Conservation (phyloP, 148 eudicot genomes). For the Camellia japonica region DNA sequence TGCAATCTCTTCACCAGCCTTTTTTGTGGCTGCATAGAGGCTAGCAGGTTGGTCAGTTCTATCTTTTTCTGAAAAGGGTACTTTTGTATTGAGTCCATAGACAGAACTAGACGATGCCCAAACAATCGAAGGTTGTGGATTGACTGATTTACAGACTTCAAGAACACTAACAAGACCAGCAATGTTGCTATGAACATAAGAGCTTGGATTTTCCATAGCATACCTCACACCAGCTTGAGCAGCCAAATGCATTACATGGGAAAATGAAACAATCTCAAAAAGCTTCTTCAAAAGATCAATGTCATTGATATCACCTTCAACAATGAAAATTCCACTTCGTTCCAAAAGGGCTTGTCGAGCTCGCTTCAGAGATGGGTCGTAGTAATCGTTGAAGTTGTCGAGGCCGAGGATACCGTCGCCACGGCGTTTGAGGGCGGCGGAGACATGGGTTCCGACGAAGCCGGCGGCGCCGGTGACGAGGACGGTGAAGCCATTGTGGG, state of each 20-base stretch:
- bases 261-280: conserved; percentile 59
- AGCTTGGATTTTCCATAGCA: conserved; percentile 80
- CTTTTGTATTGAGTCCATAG: conserved; percentile 72
- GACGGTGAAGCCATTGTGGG: conserved; percentile 60
- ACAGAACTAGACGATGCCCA: conserved; percentile 88
- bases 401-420: conserved; percentile 83
- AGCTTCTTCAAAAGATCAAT: conserved; percentile 46
- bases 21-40: conserved; percentile 79
- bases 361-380: conserved; percentile 65
- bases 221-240: conserved; percentile 86
- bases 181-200: conserved; percentile 78
- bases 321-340: conserved; percentile 61
- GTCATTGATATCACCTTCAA: conserved; percentile 87
- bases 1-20: conserved; percentile 83
- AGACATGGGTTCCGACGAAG: conserved; percentile 80
- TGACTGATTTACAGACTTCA: conserved; percentile 65
- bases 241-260: conserved; percentile 90
- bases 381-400: conserved; percentile 77
- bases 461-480: conserved; percentile 86
- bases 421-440: conserved; percentile 58
- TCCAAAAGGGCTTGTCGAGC: conserved; percentile 63
- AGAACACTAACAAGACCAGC: conserved; percentile 73
- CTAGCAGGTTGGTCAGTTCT: conserved; percentile 86
- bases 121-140: conserved; percentile 80
- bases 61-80: conserved; percentile 75